These are phyloP conservation scores for Hanseniaspora taiwanica DNA, from an alignment of 805 yeast species.

Conservation along the genomic window DNA sequence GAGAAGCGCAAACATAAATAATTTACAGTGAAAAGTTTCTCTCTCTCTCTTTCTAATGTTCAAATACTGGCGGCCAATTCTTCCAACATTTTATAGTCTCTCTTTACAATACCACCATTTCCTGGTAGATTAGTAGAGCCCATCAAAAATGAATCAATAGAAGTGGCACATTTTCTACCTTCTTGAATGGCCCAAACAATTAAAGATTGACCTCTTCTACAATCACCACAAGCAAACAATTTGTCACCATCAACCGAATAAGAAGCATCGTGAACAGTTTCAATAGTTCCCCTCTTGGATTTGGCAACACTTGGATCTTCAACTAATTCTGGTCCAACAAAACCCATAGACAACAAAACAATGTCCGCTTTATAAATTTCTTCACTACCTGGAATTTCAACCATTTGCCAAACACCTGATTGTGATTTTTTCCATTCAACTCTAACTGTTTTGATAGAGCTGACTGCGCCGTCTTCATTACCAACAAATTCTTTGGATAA, in stretches of 20 bases:
- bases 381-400: constrained; percentile 89
- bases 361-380: constrained; percentile 91
- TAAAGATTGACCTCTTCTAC: constrained; percentile 96
- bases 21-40: background rate
- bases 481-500: constrained; percentile 91
- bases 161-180: constrained; percentile 97
- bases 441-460: constrained; percentile 89
- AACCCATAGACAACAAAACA: constrained; percentile 92
- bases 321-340: constrained; percentile 88
- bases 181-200: constrained; percentile 99
- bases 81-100: constrained; percentile 65
- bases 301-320: constrained; percentile 47
- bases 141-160: constrained; percentile 70
- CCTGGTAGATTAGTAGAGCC: constrained; percentile 81
- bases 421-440: constrained; percentile 97
- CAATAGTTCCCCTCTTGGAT: constrained; percentile 76
- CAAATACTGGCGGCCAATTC: constrained; percentile 43
- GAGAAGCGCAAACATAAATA: too few species aligned
- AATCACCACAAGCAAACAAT: constrained; percentile 92
- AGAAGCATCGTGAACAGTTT: constrained; percentile 37
- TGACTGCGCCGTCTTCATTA: constrained; percentile 88
- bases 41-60: background rate
- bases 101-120: constrained; percentile 80
- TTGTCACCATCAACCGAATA: constrained; percentile 60
- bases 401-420: constrained; percentile 98